phyloP scores from a whole-genome alignment of 192 early-diverging fungal genomes.

The Backusella circina region DNA sequence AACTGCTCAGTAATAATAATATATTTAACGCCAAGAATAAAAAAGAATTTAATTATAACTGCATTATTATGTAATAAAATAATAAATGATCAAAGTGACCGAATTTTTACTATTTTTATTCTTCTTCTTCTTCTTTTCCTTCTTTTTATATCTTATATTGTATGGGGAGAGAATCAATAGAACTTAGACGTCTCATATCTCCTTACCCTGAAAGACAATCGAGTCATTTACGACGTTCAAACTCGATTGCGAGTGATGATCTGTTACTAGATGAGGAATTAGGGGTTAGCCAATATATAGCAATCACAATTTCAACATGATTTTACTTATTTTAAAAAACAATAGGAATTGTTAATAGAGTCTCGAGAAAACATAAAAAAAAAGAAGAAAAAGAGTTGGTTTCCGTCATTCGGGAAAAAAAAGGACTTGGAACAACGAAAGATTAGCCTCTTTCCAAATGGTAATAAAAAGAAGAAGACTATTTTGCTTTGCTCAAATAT shows the following conservation, averaged over 20 bases:
- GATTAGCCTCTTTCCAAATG: neutral
- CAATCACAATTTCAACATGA: neutral
- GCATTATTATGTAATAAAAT: too few species aligned
- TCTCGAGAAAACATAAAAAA: constrained; percentile 3
- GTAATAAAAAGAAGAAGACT: neutral
- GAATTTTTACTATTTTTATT: neutral
- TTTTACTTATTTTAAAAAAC: neutral
- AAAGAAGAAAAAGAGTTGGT: neutral
- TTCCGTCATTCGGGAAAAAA: neutral
- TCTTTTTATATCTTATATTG: neutral
- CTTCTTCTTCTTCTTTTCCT: neutral
- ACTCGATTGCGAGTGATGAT: neutral
- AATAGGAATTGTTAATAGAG: neutral
- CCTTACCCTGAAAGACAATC: neutral
- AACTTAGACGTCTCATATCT: neutral
- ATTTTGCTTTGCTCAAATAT: neutral
- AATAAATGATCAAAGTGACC: neutral
- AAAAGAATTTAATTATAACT: neutral
- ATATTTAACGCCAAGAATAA: neutral
- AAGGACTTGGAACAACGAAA: neutral
- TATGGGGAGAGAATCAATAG: constrained; percentile 6
- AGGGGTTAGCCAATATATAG: neutral
- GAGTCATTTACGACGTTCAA: neutral
- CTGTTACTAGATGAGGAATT: neutral
- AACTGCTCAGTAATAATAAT: neutral